Percentiles rank a stretch among this genome's conserved stretches.
phyloP scores from a whole-genome alignment of 1,284 basidiomycete genomes.

The Ustilago trichophora region DNA sequence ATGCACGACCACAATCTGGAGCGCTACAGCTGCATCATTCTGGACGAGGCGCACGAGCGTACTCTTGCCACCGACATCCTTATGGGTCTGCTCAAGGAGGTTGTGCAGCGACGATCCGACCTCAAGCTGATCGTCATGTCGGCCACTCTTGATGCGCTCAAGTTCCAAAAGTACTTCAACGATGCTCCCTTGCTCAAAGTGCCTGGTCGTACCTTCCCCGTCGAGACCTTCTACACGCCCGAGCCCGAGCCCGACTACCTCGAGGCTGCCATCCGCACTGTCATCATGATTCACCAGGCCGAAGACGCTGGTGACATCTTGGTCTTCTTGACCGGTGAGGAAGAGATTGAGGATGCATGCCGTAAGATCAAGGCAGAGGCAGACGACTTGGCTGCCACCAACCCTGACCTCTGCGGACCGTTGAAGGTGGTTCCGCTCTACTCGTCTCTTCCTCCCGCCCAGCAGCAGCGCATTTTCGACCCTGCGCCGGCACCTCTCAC shows the following conservation, averaged over 20 bases:
- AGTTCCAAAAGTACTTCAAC: constrained; percentile 96
- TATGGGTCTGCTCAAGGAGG: constrained; percentile 84
- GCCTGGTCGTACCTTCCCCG: constrained; percentile 93
- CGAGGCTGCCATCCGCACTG: constrained; percentile 94
- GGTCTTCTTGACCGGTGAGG: constrained; percentile 95
- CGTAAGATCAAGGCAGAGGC: constrained; percentile 86
- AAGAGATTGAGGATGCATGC: constrained; percentile 97
- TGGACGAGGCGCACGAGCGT: constrained; percentile 98
- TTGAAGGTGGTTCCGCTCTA: constrained; percentile 90
- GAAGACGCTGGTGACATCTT: constrained; percentile 93
- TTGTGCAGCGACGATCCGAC: constrained; percentile 83
- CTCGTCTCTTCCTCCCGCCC: constrained; percentile 88
- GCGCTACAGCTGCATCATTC: constrained; percentile 94
- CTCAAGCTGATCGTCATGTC: constrained; percentile 99
- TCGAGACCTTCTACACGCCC: constrained; percentile 93
- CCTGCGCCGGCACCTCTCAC: constrained; percentile 76
- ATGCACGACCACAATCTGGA: constrained; percentile 92
- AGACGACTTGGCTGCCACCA: constrained; percentile 55
- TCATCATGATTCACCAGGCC: constrained; percentile 95
- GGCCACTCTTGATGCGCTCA: constrained; percentile 93
- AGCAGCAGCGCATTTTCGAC: constrained; percentile 96
- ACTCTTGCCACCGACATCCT: constrained; percentile 98
- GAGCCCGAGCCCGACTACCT: constrained; percentile 96
- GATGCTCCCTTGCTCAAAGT: constrained; percentile 93
- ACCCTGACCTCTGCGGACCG: constrained; percentile 71